These are phyloP conservation scores for Abelmoschus esculentus DNA, from an alignment of 345 rosid species.

Conservation along the genomic window DNA sequence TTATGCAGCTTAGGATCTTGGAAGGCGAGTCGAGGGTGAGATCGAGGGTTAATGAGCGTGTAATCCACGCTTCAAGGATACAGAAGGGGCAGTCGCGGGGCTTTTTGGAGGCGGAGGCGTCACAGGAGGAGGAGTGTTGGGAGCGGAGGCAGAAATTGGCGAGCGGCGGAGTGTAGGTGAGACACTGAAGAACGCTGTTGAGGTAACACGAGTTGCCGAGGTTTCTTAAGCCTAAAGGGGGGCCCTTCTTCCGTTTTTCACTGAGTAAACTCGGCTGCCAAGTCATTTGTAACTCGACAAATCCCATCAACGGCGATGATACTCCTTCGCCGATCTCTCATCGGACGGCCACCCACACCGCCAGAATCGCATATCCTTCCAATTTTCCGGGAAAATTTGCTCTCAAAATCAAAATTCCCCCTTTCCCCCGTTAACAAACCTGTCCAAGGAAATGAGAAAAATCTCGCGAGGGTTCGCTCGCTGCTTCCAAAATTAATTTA, in stretches of 20 bases:
- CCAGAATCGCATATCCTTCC: conserved; percentile 8
- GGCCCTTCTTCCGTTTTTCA: conserved; percentile 63
- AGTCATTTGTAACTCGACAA: conserved; percentile 65
- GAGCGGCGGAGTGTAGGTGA: conserved; percentile 95
- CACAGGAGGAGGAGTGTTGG: conserved; percentile 83
- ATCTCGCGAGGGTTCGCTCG: background rate
- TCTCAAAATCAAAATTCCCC: conserved; percentile 5
- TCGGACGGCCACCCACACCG: conserved; percentile 10
- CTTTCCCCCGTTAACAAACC: background rate
- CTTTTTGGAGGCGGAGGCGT: conserved; percentile 41
- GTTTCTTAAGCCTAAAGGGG: conserved; percentile 84
- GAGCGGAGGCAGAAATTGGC: conserved; percentile 88
- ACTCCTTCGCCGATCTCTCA: conserved; percentile 15
- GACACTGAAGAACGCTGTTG: conserved; percentile 91
- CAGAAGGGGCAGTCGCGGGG: conserved; percentile 91
- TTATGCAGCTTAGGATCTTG: conserved; percentile 59
- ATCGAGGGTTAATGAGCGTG: conserved; percentile 64
- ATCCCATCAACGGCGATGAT: conserved; percentile 32
- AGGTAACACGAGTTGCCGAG: conserved; percentile 98
- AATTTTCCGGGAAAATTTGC: background rate
- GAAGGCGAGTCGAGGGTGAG: conserved; percentile 50
- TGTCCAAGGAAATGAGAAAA: background rate
- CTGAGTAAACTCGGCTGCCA: conserved; percentile 92
- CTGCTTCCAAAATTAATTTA: background rate
- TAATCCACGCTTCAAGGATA: conserved; percentile 67